Percentiles rank a stretch among this genome's conserved stretches.
These are phyloP conservation scores for Hordeum vulgare DNA, from an alignment of 176 grass and related monocot genomes.

Conservation along the genomic window MorexV3_pseudomolecules_assembly NC_058520.1:561422482-561422981, in stretches of 20 bases:
- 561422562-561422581: not conserved
- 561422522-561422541: not conserved
- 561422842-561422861: no score
- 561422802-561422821: slow-evolving; percentile 25
- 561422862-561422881: no score
- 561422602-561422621: not conserved
- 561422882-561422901: no score
- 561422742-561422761: slow-evolving; percentile 64
- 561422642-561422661: slow-evolving; percentile 38
- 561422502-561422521: not conserved
- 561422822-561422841: not conserved
- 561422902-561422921: not conserved
- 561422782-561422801: slow-evolving; percentile 65
- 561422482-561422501: not conserved
- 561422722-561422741: slow-evolving; percentile 75
- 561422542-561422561: not conserved
- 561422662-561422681: slow-evolving; percentile 38
- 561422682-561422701: slow-evolving; percentile 68
- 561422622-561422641: slow-evolving; percentile 42
- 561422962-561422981: slow-evolving; percentile 93
- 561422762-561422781: slow-evolving; percentile 46
- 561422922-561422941: slow-evolving; percentile 31
- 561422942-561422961: slow-evolving; percentile 68
- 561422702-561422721: slow-evolving; percentile 73
- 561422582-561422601: not conserved